These are phyloP conservation scores for Phylloporus sp. DNA, from an alignment of 768 basidiomycete species.

Conservation along the genomic window DNA sequence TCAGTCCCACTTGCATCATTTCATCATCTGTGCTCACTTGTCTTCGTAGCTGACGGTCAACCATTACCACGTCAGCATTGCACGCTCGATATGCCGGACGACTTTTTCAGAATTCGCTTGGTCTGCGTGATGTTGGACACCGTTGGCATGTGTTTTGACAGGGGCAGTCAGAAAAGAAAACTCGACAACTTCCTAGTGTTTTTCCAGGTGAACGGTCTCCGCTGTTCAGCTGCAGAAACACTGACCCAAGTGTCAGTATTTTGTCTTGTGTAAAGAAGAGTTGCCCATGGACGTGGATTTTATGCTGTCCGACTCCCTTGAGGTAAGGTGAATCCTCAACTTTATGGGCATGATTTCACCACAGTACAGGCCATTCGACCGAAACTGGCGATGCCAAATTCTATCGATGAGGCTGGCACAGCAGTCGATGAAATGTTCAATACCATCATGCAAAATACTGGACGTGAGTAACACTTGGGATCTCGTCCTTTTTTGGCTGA, in stretches of 20 bases:
- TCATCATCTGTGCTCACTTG: constrained; percentile 9
- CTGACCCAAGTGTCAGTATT: constrained; percentile 48
- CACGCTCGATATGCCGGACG: constrained; percentile 86
- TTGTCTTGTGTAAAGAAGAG: constrained; percentile 81
- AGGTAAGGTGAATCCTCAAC: constrained; percentile 43
- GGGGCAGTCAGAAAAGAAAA: constrained; percentile 87
- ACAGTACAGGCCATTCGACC: constrained; percentile 73
- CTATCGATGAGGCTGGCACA: constrained; percentile 76
- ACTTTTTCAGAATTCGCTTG: constrained; percentile 91
- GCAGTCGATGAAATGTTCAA: constrained; percentile 91
- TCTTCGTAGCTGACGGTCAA: constrained; percentile 71
- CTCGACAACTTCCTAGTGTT: constrained; percentile 88
- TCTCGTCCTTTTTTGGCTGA: constrained; percentile 12
- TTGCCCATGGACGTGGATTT: constrained; percentile 98
- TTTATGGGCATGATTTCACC: constrained; percentile 1
- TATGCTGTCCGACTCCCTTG: constrained; percentile 91
- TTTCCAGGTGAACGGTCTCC: constrained; percentile 67
- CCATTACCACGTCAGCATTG: constrained; percentile 74
- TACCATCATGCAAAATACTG: constrained; percentile 54
- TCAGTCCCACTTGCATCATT: constrained; percentile 39
- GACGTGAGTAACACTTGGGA: constrained; percentile 36
- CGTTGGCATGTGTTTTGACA: constrained; percentile 96
- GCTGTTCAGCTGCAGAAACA: background rate
- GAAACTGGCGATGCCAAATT: constrained; percentile 64
- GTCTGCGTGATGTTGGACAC: constrained; percentile 92